Conservation (phyloP, 2,329 filamentous ascomycete genomes). For the Tolypocladium nubicola region DNA sequence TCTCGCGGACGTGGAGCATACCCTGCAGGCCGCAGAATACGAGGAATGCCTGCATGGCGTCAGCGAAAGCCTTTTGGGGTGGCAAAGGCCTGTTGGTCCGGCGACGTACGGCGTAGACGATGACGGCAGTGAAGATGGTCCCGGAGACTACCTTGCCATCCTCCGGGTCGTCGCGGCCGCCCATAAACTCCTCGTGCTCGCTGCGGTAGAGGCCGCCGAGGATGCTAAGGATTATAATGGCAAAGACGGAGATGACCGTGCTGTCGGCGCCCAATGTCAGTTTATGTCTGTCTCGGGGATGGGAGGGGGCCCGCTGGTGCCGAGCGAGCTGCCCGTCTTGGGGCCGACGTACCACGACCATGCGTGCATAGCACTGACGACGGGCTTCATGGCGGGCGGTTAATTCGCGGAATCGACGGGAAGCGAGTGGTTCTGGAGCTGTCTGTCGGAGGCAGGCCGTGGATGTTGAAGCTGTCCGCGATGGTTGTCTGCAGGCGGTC, state of each 20-base stretch:
- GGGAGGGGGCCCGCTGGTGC: neutral
- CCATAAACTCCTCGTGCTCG: constrained; percentile 76
- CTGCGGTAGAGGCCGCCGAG: constrained; percentile 63
- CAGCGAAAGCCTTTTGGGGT: neutral
- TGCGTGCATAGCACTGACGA: constrained; percentile 84
- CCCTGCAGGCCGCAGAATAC: constrained; percentile 88
- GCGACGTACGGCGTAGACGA: constrained; percentile 73
- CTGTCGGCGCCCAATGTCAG: constrained; percentile 34
- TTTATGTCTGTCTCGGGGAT: neutral
- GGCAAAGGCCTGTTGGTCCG: neutral
- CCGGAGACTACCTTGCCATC: constrained; percentile 69
- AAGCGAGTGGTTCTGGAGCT: neutral
- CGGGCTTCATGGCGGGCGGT: constrained; percentile 70
- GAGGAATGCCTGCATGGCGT: constrained; percentile 59
- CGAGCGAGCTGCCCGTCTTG: neutral
- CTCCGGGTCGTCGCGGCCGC: constrained; percentile 58
- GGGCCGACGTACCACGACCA: constrained; percentile 71
- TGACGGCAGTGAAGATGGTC: constrained; percentile 78
- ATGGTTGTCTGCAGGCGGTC: neutral
- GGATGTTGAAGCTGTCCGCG: neutral
- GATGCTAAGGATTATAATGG: constrained; percentile 54
- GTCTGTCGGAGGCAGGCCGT: neutral
- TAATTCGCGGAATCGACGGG: neutral
- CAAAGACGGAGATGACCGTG: constrained; percentile 58
- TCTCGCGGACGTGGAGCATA: constrained; percentile 73